Conservation (phyloP, 176 grass and related monocot genomes). For the Cenchrus americanus region DNA sequence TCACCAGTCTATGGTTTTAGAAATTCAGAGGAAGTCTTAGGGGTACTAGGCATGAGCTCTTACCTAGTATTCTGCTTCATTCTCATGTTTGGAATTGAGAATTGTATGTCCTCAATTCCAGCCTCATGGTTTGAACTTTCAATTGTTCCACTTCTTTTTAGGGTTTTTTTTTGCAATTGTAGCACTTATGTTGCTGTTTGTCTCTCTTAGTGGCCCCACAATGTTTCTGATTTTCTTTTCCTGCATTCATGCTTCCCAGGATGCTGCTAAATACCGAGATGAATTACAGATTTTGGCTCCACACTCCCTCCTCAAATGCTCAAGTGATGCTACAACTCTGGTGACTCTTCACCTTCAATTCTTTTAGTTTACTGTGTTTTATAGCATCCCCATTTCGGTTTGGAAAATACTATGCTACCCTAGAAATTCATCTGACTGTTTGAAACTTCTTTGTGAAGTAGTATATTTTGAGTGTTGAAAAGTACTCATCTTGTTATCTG, state of each 20-base stretch:
- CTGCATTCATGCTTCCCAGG: constrained; percentile 48
- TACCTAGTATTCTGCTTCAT: background rate
- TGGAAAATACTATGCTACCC: background rate
- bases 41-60: background rate
- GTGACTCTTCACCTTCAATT: background rate
- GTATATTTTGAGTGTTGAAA: background rate
- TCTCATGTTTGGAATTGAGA: background rate
- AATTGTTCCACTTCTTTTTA: background rate
- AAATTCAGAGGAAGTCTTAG: background rate
- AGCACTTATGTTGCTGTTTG: background rate
- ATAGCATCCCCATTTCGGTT: background rate
- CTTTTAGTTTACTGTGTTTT: background rate
- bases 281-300: constrained; percentile 78
- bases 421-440: background rate
- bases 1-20: background rate
- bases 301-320: constrained; percentile 79
- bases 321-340: constrained; percentile 86
- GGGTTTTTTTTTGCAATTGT: background rate
- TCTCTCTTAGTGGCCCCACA: constrained; percentile 12
- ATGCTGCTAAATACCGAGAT: constrained; percentile 83
- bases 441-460: background rate
- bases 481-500: background rate
- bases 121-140: constrained; percentile 4
- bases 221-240: constrained; percentile 18
- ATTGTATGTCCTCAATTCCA: background rate